Percentiles rank a stretch among this genome's conserved stretches.
phyloP scores from a whole-genome alignment of 2,329 filamentous ascomycete species.

The Chaetomium strumarium region DNA sequence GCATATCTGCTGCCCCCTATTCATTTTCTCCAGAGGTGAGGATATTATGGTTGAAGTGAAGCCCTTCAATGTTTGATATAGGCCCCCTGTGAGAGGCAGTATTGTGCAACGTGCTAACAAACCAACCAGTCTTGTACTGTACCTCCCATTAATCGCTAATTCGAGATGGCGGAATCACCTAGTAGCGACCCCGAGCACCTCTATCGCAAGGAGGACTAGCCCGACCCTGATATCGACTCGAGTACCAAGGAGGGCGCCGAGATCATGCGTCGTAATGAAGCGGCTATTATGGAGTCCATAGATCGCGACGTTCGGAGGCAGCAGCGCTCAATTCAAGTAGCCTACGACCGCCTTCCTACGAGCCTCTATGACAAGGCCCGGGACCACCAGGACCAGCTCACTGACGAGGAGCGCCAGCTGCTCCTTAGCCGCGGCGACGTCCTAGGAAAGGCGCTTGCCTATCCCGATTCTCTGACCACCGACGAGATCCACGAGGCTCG shows the following conservation, averaged over 20 bases:
- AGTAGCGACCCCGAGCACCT: not conserved
- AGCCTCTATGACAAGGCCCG: conserved; percentile 3
- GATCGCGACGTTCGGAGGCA: not conserved
- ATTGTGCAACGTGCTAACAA: too few relatives aligned
- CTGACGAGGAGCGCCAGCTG: not conserved
- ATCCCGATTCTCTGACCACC: conserved; percentile 1
- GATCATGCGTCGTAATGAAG: not conserved
- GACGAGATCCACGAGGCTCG: conserved; percentile 1
- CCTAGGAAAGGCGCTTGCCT: not conserved
- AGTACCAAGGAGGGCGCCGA: not conserved
- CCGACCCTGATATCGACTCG: not conserved
- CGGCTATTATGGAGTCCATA: not conserved
- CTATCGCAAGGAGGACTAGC: not conserved
- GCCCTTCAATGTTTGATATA: too few relatives aligned
- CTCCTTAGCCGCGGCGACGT: conserved; percentile 4
- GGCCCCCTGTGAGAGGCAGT: too few relatives aligned
- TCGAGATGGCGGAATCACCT: not conserved
- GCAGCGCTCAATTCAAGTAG: not conserved
- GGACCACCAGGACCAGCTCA: conserved; percentile 4
- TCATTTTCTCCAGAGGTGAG: too few relatives aligned
- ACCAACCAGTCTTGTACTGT: too few relatives aligned
- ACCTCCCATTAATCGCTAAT: not conserved
- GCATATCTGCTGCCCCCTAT: too few relatives aligned
- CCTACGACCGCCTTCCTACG: not conserved
- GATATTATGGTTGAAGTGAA: too few relatives aligned